phyloP scores from a whole-genome alignment of 2,329 filamentous ascomycete genomes.

The Epichloe sp. region DNA sequence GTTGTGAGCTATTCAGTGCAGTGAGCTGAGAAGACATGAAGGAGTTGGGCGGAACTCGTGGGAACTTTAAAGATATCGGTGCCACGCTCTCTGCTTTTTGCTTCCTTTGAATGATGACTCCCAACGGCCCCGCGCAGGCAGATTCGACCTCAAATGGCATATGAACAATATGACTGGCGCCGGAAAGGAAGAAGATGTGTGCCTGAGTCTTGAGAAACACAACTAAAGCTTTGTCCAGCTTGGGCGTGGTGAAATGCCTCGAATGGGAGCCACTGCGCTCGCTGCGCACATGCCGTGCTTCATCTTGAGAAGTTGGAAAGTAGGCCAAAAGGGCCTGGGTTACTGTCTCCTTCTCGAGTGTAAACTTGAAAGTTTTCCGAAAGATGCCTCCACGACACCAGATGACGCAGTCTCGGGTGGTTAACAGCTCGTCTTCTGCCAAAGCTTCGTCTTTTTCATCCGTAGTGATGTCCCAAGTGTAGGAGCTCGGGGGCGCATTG shows the following conservation, averaged over 20 bases:
- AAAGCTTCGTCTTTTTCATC: constrained; percentile 26
- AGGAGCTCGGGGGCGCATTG: constrained; percentile 53
- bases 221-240: constrained; percentile 58
- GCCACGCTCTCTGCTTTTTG: constrained; percentile 37
- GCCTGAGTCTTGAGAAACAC: constrained; percentile 87
- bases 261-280: constrained; percentile 3
- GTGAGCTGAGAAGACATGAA: constrained; percentile 60
- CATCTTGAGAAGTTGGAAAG: constrained; percentile 49
- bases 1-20: constrained; percentile 36
- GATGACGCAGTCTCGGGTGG: constrained; percentile 62
- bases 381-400: constrained; percentile 84
- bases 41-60: constrained; percentile 63
- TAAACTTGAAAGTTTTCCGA: constrained; percentile 74
- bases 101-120: constrained; percentile 78
- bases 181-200: constrained; percentile 83
- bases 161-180: constrained; percentile 78
- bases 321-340: constrained; percentile 75
- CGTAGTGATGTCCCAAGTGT: constrained; percentile 58
- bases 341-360: constrained; percentile 74
- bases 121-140: constrained; percentile 68
- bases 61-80: constrained; percentile 41
- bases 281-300: constrained; percentile 6
- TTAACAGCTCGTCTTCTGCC: constrained; percentile 67
- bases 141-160: constrained; percentile 90
- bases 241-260: constrained; percentile 7